These are phyloP conservation scores for Agrocybe pediades DNA, from an alignment of 768 basidiomycete genomes.

Conservation along the genomic window DNA sequence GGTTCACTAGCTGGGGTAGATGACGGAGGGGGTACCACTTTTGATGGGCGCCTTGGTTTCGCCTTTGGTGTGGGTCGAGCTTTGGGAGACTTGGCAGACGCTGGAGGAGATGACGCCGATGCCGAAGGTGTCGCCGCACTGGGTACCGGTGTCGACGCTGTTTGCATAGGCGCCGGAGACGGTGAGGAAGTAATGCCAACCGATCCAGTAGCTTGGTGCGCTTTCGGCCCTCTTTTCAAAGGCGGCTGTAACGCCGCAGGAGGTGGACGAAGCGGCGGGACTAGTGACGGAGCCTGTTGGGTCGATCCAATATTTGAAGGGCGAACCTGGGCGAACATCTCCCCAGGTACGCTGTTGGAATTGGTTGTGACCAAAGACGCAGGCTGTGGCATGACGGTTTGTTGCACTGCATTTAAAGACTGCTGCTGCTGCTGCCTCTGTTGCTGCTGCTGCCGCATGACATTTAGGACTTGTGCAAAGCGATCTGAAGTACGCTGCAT, in stretches of 20 bases:
- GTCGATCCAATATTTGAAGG: slow-evolving; percentile 21
- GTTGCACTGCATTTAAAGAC: slow-evolving; percentile 14
- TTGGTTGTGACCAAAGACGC: slow-evolving; percentile 5
- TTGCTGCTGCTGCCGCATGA: slow-evolving; percentile 8
- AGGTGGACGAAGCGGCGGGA: slow-evolving; percentile 16
- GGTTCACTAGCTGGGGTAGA: slow-evolving; percentile 22
- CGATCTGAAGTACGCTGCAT: slow-evolving; percentile 41
- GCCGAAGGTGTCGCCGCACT: slow-evolving; percentile 56
- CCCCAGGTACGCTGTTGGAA: slow-evolving; percentile 16
- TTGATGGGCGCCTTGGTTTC: slow-evolving; percentile 40
- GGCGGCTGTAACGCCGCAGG: slow-evolving; percentile 22
- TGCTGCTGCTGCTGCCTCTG: slow-evolving; percentile 19
- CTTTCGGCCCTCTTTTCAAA: slow-evolving; percentile 13
- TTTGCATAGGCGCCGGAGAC: slow-evolving; percentile 24
- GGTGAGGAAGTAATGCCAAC: slow-evolving; percentile 17
- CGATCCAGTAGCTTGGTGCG: slow-evolving; percentile 12
- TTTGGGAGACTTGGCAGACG: slow-evolving; percentile 74
- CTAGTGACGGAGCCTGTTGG: slow-evolving; percentile 21
- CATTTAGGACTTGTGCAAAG: slow-evolving; percentile 30
- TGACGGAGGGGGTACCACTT: slow-evolving; percentile 26
- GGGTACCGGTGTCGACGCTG: slow-evolving; percentile 44
- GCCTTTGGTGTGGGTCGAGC: slow-evolving; percentile 50
- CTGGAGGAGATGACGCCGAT: slow-evolving; percentile 60
- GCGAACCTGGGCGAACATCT: slow-evolving; percentile 16
- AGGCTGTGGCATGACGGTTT: slow-evolving; percentile 16